These are phyloP conservation scores for Leccinum sublutescens DNA, from an alignment of 768 basidiomycete genomes.

Conservation along the genomic window DNA sequence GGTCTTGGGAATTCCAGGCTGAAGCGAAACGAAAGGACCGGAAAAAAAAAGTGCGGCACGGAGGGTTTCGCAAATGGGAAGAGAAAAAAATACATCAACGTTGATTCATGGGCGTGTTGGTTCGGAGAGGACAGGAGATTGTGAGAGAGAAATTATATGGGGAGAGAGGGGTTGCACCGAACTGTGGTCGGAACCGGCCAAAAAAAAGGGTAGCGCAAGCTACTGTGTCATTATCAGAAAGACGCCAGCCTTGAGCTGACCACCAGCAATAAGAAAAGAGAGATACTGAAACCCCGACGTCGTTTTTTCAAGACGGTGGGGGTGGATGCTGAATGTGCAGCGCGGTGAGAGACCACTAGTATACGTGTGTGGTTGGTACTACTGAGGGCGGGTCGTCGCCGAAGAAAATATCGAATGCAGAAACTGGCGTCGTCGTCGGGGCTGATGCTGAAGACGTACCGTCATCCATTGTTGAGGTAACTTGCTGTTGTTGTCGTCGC, in stretches of 20 bases:
- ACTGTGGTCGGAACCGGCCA: constrained; percentile 12
- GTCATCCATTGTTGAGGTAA: constrained; percentile 53
- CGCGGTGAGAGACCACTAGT: constrained; percentile 31
- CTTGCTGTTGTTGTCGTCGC: constrained; percentile 26
- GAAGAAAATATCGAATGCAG: constrained; percentile 43
- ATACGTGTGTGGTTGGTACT: constrained; percentile 27
- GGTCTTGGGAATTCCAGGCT: constrained; percentile 86
- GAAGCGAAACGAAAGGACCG: constrained; percentile 30
- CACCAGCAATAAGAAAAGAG: constrained; percentile 19
- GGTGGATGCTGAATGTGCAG: constrained; percentile 26
- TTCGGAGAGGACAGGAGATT: constrained; percentile 20
- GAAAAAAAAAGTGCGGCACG: constrained; percentile 4
- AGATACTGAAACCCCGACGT: constrained; percentile 25
- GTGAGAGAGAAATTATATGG: constrained; percentile 21
- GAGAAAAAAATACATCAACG: constrained; percentile 43
- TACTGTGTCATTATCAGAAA: constrained; percentile 12
- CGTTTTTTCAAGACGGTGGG: constrained; percentile 21
- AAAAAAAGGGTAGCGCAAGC: constrained; percentile 13
- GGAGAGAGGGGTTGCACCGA: constrained; percentile 19
- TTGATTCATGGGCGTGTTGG: constrained; percentile 35
- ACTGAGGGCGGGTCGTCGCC: constrained; percentile 34
- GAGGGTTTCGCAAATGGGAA: constrained; percentile 28
- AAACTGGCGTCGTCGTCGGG: constrained; percentile 58
- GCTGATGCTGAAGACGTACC: constrained; percentile 84
- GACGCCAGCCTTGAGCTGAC: constrained; percentile 37